phyloP scores from a whole-genome alignment of 768 basidiomycete genomes.

The Sporobolomyces phaffii region DNA sequence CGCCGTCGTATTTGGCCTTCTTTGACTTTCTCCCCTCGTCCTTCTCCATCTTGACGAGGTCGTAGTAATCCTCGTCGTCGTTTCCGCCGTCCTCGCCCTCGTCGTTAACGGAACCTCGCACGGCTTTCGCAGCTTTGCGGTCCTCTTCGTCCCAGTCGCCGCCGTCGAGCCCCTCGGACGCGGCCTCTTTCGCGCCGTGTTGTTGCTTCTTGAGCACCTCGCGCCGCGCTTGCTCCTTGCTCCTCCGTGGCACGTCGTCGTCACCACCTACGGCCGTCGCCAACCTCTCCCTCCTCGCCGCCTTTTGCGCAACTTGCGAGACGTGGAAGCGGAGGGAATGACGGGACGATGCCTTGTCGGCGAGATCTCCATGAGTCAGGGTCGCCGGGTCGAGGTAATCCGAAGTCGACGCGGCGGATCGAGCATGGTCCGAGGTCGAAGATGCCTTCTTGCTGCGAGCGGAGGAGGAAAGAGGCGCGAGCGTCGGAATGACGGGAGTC shows the following conservation, averaged over 20 bases:
- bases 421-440: conserved; percentile 15
- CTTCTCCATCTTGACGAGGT: conserved; percentile 70
- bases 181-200: conserved; percentile 29
- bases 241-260: conserved; percentile 85
- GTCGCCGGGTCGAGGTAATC: conserved; percentile 67
- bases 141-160: conserved; percentile 44
- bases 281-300: conserved; percentile 67
- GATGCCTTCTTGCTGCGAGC: conserved; percentile 19
- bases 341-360: conserved; percentile 75
- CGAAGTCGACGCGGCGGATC: conserved; percentile 25
- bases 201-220: conserved; percentile 46
- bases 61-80: conserved; percentile 75
- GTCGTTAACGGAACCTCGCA: conserved; percentile 30
- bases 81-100: conserved; percentile 50
- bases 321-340: conserved; percentile 89
- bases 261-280: conserved; percentile 66
- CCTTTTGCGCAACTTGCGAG: conserved; percentile 76
- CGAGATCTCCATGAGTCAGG: conserved; percentile 62
- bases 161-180: conserved; percentile 43
- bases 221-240: conserved; percentile 55
- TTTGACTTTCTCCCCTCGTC: conserved; percentile 70
- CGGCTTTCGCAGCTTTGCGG: conserved; percentile 29
- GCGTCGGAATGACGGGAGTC: conserved; percentile 47
- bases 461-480: conserved; percentile 29
- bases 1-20: conserved; percentile 72